phyloP scores from a whole-genome alignment of 2,329 filamentous ascomycete genomes.

The Sclerotinia borealis region DNA sequence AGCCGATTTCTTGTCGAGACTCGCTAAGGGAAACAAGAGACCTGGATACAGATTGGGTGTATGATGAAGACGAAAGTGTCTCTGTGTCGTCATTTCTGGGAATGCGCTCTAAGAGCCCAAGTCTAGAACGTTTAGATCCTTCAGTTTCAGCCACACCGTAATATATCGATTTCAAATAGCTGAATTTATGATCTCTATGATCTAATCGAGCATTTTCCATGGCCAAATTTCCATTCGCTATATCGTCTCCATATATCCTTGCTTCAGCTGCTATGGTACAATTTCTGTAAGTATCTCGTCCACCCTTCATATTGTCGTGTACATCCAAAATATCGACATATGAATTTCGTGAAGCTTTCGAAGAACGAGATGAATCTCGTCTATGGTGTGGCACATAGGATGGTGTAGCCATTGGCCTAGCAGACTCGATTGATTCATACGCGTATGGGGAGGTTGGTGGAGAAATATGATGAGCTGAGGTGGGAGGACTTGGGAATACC shows the following conservation, averaged over 20 bases:
- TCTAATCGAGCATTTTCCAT: conserved; percentile 5
- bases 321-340: conserved; percentile 53
- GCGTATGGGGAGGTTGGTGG: not conserved
- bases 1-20: not conserved
- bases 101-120: not conserved
- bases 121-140: not conserved
- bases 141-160: conserved; percentile 3
- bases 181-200: conserved; percentile 18
- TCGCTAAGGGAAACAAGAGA: not conserved
- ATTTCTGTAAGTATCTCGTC: conserved; percentile 35
- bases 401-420: not conserved
- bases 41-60: not conserved
- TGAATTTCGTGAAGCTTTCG: conserved; percentile 14
- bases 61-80: not conserved
- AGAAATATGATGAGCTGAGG: not conserved
- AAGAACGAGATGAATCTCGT: not conserved
- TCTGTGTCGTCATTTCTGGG: not conserved
- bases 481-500: not conserved
- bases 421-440: not conserved
- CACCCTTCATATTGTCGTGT: conserved; percentile 44
- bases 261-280: conserved; percentile 46
- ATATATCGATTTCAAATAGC: conserved; percentile 20
- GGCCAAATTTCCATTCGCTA: conserved; percentile 51
- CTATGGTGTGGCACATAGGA: not conserved
- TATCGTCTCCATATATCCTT: conserved; percentile 57